A percentile compares a stretch with the other conserved stretches of the same genome.
Evolutionary conservation across 2,329 filamentous ascomycete genomes (phyloP).

Genomic region (Alternaria solani): DNA sequence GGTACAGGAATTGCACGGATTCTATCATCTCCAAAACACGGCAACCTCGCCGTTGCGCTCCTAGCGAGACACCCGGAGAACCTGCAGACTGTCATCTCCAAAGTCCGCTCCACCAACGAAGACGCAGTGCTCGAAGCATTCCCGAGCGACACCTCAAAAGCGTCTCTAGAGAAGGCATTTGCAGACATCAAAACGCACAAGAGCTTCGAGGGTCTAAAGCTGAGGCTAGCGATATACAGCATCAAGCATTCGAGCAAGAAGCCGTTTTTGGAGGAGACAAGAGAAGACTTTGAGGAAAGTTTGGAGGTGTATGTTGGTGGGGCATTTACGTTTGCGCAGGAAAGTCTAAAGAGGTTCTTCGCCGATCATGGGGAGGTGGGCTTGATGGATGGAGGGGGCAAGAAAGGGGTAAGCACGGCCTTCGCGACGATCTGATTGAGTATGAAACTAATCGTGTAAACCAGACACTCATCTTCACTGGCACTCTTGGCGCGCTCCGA

Average conservation of each 20-base stretch:
- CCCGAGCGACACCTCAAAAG: conserved; percentile 59
- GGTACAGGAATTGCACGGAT: conserved; percentile 65
- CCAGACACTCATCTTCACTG: conserved; percentile 40
- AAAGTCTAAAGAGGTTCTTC: conserved; percentile 61
- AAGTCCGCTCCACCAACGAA: conserved; percentile 53
- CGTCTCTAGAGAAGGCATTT: conserved; percentile 59
- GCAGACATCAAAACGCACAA: conserved; percentile 58
- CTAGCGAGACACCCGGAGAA: conserved; percentile 60
- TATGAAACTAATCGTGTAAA: not conserved
- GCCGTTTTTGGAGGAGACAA: conserved; percentile 63
- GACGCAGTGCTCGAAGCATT: conserved; percentile 61
- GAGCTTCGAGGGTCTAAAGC: conserved; percentile 60
- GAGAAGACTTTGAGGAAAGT: conserved; percentile 55
- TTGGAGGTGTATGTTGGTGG: conserved; percentile 64
- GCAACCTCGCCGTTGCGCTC: conserved; percentile 64
- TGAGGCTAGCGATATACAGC: conserved; percentile 63
- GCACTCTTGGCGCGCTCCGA: conserved; percentile 62
- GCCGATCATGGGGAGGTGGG: conserved; percentile 60
- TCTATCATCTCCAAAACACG: conserved; percentile 59
- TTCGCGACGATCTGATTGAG: too few species aligned
- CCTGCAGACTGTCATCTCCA: conserved; percentile 54
- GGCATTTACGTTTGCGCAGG: conserved; percentile 64
- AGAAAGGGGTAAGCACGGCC: conserved; percentile 57
- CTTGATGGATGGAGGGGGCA: conserved; percentile 57
- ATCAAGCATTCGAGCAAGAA: conserved; percentile 65